Percentiles rank a stretch among this genome's conserved stretches.
These are phyloP conservation scores for Clonostachys sp. DNA, from an alignment of 2,329 filamentous ascomycete genomes.

Conservation along the genomic window DNA sequence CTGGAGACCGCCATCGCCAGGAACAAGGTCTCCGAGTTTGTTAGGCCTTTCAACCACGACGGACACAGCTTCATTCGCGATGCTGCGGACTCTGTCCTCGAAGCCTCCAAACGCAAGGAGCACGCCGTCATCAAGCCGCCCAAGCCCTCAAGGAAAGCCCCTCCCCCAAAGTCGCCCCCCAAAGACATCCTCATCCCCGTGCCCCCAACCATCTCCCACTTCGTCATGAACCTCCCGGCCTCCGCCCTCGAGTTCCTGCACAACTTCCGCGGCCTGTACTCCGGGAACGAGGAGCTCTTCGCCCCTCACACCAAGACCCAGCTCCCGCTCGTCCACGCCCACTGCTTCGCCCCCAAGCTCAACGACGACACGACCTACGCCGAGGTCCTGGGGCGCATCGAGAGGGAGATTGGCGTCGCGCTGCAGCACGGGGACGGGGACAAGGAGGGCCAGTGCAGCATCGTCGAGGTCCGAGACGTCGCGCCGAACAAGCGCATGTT, in stretches of 20 bases:
- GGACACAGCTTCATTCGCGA: slow-evolving; percentile 74
- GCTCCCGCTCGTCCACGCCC: slow-evolving; percentile 84
- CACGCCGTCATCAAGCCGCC: slow-evolving; percentile 45
- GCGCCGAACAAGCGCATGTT: slow-evolving; percentile 96
- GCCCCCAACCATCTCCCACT: slow-evolving; percentile 81
- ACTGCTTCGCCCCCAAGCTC: slow-evolving; percentile 85
- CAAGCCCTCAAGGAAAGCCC: slow-evolving; percentile 28
- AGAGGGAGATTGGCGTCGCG: slow-evolving; percentile 31
- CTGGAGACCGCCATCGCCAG: slow-evolving; percentile 64
- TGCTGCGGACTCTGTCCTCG: slow-evolving; percentile 57
- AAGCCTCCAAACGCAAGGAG: slow-evolving; percentile 44
- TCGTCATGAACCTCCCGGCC: slow-evolving; percentile 96
- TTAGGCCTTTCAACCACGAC: slow-evolving; percentile 76
- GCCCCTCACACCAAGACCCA: slow-evolving; percentile 49
- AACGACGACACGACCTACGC: slow-evolving; percentile 64
- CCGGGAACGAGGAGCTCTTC: slow-evolving; percentile 64
- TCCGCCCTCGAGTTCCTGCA: slow-evolving; percentile 80
- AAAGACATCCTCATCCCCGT: slow-evolving; percentile 41
- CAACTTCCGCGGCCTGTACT: slow-evolving; percentile 66
- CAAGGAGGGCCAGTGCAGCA: slow-evolving; percentile 42
- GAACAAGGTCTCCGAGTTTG: slow-evolving; percentile 76
- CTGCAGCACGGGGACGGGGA: slow-evolving; percentile 39
- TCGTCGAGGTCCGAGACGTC: slow-evolving; percentile 77
- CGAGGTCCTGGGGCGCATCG: slow-evolving; percentile 37
- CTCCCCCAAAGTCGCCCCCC: slow-evolving; percentile 12